Base-by-base conservation (phyloP, 352 stramenopile species). In the Globisporangium splendens region DNA sequence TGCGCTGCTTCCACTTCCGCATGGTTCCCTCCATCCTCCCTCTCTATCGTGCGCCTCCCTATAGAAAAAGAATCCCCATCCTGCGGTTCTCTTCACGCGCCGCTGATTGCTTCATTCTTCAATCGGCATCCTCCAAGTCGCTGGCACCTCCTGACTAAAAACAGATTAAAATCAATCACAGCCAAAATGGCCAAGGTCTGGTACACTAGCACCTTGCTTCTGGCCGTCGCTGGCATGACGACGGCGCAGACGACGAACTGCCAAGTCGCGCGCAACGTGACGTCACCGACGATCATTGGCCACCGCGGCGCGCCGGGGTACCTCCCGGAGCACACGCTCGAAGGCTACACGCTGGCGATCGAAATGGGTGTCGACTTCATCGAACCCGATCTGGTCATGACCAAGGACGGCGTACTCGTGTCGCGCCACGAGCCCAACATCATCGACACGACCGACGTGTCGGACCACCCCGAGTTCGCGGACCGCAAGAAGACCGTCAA, bases 361-460 rank as follows among this genome's bases (percentile, higher is more conserved):
- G 76, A 97, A 61, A 72, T 90, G 8, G 88, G 89, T 18, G 80
- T 93, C 13, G 86, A 97, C 63, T 95, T 89, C 56, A 97, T 97
- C 46, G 90, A 98, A 68, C 84, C 90, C 8, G 91, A 98, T 68
- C 74, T 98, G 52, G 88, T 97, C 1, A 77, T 75, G 21, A 96
- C 89, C n/a, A 90, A 87, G 55, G 88, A 97, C 62, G 72, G 75
- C 38, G 66, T 91, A 43, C 74, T 98, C 14, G 65, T 97, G 38
- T 79, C 80, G 22, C 78, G 89, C 14, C 93, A 98, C 70, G 84
- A 93, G 54, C 68, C 93, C 3, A 91, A 96, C 77, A 82, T 98
- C 52, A 86, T 91, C 61, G 70, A 73, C 41, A 98, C 93, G 33
- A 97, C 93, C 8, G 79, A 98, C 75, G 78, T 98, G 20, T 63